Evolutionary conservation across 441 rosid genomes (phyloP).

Genomic region (Populus tomentosa): DNA sequence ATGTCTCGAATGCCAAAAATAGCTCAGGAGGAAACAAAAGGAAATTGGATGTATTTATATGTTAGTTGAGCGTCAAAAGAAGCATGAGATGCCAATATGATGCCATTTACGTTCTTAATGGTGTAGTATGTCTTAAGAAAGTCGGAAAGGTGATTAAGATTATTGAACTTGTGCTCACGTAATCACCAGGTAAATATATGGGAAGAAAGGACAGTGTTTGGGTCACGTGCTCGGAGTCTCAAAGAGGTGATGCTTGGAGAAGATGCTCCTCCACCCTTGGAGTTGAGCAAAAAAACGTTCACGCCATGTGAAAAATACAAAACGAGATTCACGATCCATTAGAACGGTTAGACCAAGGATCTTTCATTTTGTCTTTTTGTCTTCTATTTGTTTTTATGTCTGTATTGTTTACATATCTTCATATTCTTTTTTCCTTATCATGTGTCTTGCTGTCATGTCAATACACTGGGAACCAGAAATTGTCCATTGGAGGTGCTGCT

Average conservation of each 20-base stretch:
- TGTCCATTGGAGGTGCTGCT: slow-evolving; percentile 66
- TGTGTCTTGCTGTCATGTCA: slow-evolving; percentile 8
- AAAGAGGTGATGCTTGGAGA: slow-evolving; percentile 63
- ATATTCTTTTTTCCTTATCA: background rate
- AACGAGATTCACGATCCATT: slow-evolving; percentile 80
- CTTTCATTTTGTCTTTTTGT: background rate
- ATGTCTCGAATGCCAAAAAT: no score
- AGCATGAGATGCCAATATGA: background rate
- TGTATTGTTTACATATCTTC: background rate
- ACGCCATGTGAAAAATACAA: slow-evolving; percentile 66
- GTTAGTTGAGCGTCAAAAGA: background rate
- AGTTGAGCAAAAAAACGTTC: slow-evolving; percentile 70
- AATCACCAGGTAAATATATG: slow-evolving; percentile 67
- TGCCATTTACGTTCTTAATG: no score
- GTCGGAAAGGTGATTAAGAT: background rate
- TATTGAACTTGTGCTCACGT: background rate
- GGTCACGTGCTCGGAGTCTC: slow-evolving; percentile 64
- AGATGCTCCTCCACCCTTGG: slow-evolving; percentile 32
- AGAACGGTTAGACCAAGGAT: slow-evolving; percentile 49
- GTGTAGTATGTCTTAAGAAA: background rate
- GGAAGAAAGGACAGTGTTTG: slow-evolving; percentile 93
- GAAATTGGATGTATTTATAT: background rate
- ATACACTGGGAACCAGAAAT: slow-evolving; percentile 49
- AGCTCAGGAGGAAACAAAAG: no score
- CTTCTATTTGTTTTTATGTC: background rate